Evolutionary conservation across 495 filamentous ascomycete species (phyloP).

Genomic region (Penicillium angulare): DNA sequence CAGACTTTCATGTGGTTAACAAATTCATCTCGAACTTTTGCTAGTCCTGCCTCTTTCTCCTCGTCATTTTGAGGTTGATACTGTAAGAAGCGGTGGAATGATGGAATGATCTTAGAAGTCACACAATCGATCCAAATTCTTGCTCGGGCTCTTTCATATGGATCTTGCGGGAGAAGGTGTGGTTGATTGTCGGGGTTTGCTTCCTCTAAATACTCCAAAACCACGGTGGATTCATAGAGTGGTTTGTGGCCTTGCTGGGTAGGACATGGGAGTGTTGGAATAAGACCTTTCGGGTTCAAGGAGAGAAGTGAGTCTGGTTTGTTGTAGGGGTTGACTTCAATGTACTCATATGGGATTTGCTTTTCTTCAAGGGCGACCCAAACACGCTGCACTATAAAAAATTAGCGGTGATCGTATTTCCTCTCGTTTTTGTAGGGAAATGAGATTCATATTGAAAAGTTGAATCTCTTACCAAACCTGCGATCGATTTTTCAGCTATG

Average conservation of each 20-base stretch:
- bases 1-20: slow-evolving; percentile 52
- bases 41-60: slow-evolving; percentile 28
- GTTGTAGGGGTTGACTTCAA: slow-evolving; percentile 71
- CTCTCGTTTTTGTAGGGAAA: not conserved
- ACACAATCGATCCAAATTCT: slow-evolving; percentile 71
- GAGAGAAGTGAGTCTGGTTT: slow-evolving; percentile 61
- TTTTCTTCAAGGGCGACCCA: slow-evolving; percentile 72
- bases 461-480: slow-evolving; percentile 21
- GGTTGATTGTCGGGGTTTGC: slow-evolving; percentile 49
- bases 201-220: slow-evolving; percentile 72
- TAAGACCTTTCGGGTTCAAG: slow-evolving; percentile 67
- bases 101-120: slow-evolving; percentile 59
- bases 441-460: slow-evolving; percentile 25
- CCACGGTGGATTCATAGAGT: slow-evolving; percentile 64
- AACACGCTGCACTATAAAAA: slow-evolving; percentile 52
- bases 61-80: slow-evolving; percentile 41
- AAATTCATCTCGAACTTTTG: slow-evolving; percentile 49
- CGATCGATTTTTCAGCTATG: slow-evolving; percentile 15
- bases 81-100: slow-evolving; percentile 64
- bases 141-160: slow-evolving; percentile 57
- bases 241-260: slow-evolving; percentile 34
- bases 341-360: slow-evolving; percentile 66
- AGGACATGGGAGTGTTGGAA: slow-evolving; percentile 58
- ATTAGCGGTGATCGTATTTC: not conserved
- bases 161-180: slow-evolving; percentile 50